A percentile compares a stretch with the other conserved stretches of the same genome.
These are phyloP conservation scores for Choanephora cucurbitarum DNA, from an alignment of 371 early-diverging fungal genomes.

Conservation along the genomic window DNA sequence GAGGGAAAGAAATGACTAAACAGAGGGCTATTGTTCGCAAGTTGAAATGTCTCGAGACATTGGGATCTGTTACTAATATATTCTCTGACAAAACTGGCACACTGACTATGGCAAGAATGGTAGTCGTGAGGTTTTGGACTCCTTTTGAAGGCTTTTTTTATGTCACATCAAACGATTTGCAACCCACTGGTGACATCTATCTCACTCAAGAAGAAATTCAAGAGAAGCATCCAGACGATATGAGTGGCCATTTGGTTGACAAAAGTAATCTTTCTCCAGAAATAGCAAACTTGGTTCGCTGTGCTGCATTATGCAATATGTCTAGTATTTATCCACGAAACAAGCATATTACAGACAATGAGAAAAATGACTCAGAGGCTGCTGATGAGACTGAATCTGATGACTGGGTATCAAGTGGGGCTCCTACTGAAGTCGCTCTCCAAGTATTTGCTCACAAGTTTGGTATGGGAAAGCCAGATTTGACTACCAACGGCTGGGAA, in stretches of 20 bases:
- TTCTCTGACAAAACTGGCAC: constrained; percentile 83
- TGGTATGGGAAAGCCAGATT: constrained; percentile 58
- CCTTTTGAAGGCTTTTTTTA: constrained; percentile 63
- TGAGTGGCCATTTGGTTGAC: constrained; percentile 19
- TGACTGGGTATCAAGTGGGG: constrained; percentile 63
- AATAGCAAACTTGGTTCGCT: constrained; percentile 35
- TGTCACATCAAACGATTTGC: constrained; percentile 63
- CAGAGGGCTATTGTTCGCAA: constrained; percentile 69
- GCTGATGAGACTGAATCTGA: constrained; percentile 37
- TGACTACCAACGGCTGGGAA: constrained; percentile 51
- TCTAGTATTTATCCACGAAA: constrained; percentile 47
- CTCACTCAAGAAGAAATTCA: constrained; percentile 13
- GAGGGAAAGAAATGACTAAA: constrained; percentile 41
- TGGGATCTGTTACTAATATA: constrained; percentile 92
- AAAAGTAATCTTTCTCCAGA: constrained; percentile 19
- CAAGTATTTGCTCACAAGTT: constrained; percentile 75
- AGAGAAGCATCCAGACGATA: constrained; percentile 16
- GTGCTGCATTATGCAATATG: constrained; percentile 65
- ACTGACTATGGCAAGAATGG: constrained; percentile 71
- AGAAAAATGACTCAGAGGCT: constrained; percentile 9
- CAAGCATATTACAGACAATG: constrained; percentile 4
- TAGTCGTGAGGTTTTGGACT: constrained; percentile 71
- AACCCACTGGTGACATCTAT: constrained; percentile 65
- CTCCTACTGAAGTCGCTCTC: constrained; percentile 73
- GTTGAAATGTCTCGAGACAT: constrained; percentile 88